These are phyloP conservation scores for Barnettozyma sp. DNA, from an alignment of 805 yeast genomes.

Conservation along the genomic window DNA sequence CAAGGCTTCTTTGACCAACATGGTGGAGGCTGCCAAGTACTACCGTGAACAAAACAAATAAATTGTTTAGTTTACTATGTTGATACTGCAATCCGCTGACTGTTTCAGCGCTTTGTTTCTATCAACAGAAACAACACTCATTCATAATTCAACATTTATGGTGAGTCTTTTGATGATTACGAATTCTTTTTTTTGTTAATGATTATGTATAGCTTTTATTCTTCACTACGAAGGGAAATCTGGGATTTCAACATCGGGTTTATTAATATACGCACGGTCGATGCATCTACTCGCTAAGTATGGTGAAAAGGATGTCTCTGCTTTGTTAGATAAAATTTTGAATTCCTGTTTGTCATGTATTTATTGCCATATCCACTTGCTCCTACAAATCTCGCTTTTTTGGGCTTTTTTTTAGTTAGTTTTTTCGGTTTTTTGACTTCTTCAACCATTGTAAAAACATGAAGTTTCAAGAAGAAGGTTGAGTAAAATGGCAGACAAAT, in stretches of 20 bases:
- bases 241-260: constrained; percentile 15
- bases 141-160: constrained; percentile 13
- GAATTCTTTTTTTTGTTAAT: constrained; percentile 11
- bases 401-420: too few relatives aligned
- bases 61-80: constrained; percentile 1
- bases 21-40: constrained; percentile 98
- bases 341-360: too few relatives aligned
- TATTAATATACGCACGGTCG: constrained; percentile 12
- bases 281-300: too few relatives aligned
- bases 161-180: constrained; percentile 7
- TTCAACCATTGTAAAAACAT: background rate
- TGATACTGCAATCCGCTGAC: too few relatives aligned
- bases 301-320: too few relatives aligned
- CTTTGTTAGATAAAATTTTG: too few relatives aligned
- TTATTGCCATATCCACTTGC: too few relatives aligned
- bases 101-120: too few relatives aligned
- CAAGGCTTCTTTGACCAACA: constrained; percentile 88
- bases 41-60: constrained; percentile 52
- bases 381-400: too few relatives aligned
- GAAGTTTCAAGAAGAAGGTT: background rate
- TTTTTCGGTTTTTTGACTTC: too few relatives aligned
- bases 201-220: constrained; percentile 10
- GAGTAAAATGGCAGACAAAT: constrained; percentile 8
- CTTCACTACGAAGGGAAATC: constrained; percentile 11
- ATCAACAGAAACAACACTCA: constrained; percentile 6